Evolutionary conservation across 2,329 filamentous ascomycete genomes (phyloP).

Genomic region (Boeremia exigua): DNA sequence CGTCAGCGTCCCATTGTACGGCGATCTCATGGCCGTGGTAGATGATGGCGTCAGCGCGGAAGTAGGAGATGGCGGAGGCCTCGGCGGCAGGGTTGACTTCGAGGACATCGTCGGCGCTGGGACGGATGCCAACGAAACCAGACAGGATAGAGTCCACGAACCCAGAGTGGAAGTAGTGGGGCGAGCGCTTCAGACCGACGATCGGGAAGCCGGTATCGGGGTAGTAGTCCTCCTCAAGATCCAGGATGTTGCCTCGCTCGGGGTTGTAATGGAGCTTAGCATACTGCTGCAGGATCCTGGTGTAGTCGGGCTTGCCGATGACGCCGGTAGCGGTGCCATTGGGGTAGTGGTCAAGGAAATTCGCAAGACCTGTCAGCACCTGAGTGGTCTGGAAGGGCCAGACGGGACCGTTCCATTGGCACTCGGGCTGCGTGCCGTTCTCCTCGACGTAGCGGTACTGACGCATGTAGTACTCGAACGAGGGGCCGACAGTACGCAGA

Average conservation of each 20-base stretch:
- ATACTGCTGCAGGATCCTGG: constrained; percentile 47
- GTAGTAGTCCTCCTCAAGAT: constrained; percentile 55
- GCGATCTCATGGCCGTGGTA: constrained; percentile 53
- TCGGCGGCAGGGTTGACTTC: constrained; percentile 51
- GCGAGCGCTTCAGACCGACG: constrained; percentile 51
- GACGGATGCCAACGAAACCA: constrained; percentile 52
- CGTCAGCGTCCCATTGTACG: constrained; percentile 51
- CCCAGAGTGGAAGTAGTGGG: constrained; percentile 56
- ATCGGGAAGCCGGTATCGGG: constrained; percentile 51
- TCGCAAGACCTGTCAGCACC: constrained; percentile 50
- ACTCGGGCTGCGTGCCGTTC: constrained; percentile 46
- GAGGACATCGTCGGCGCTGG: constrained; percentile 47
- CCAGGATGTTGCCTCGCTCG: constrained; percentile 35
- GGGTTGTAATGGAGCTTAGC: constrained; percentile 51
- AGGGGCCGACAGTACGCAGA: constrained; percentile 53
- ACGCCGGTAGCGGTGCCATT: constrained; percentile 29
- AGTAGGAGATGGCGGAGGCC: constrained; percentile 44
- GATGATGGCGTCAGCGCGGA: constrained; percentile 50
- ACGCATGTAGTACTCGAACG: constrained; percentile 55
- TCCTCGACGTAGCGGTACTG: constrained; percentile 48
- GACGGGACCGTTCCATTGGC: constrained; percentile 55
- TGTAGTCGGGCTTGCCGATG: constrained; percentile 45
- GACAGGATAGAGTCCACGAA: constrained; percentile 52
- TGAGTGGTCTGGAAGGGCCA: constrained; percentile 56
- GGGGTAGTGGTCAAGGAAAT: constrained; percentile 52